These are phyloP conservation scores for Neonothopanus nambi DNA, from an alignment of 1,284 basidiomycete genomes.

Conservation along the genomic window DNA sequence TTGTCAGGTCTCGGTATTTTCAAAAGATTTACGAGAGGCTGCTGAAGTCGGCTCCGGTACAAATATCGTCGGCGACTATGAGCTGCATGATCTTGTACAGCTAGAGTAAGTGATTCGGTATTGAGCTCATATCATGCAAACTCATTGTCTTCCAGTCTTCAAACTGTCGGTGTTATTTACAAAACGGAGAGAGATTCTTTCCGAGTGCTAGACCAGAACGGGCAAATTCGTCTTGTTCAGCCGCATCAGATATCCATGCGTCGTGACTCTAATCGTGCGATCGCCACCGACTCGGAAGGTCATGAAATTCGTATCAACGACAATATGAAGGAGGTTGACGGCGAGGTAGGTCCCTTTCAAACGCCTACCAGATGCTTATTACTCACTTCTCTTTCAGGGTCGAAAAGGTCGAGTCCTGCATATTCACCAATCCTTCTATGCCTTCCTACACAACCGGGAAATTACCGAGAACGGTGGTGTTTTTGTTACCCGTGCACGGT, in stretches of 20 bases:
- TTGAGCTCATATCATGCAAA: conserved; percentile 6
- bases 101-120: conserved; percentile 71
- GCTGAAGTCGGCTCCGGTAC: conserved; percentile 93
- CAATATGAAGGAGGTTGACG: conserved; percentile 91
- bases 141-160: conserved; percentile 51
- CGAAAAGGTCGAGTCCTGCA: conserved; percentile 95
- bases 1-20: conserved; percentile 83
- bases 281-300: conserved; percentile 89
- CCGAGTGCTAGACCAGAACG: conserved; percentile 94
- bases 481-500: conserved; percentile 85
- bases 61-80: conserved; percentile 90
- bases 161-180: conserved; percentile 96
- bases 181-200: conserved; percentile 96
- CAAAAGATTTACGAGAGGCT: conserved; percentile 95
- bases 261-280: conserved; percentile 79
- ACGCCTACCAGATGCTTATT: not conserved
- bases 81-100: conserved; percentile 95
- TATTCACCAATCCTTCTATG: conserved; percentile 93
- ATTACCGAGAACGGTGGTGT: conserved; percentile 90
- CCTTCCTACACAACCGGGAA: conserved; percentile 94
- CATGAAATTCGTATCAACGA: conserved; percentile 85
- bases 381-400: conserved; percentile 40
- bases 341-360: conserved; percentile 61
- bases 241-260: conserved; percentile 95
- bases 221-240: conserved; percentile 85